Evolutionary conservation across 148 eudicot species (phyloP).

Genomic region (Cornus florida): DNA sequence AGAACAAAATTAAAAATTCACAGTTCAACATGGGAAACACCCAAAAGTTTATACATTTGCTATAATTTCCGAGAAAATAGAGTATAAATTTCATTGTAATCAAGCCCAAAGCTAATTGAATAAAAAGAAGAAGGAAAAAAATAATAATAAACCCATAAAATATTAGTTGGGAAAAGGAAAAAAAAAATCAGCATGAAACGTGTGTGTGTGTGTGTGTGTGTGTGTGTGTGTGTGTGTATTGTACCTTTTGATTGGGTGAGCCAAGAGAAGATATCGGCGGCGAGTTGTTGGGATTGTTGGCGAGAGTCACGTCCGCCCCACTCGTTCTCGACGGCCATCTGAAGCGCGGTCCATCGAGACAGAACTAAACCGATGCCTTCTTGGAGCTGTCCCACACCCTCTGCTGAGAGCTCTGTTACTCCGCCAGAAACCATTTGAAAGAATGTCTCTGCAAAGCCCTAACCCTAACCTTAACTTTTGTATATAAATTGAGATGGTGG

Average conservation of each 20-base stretch:
- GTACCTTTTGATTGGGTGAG: constrained; percentile 58
- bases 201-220: background rate
- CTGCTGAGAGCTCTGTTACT: constrained; percentile 33
- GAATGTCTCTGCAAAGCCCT: background rate
- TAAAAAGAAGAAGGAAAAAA: no score
- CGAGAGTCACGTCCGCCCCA: constrained; percentile 66
- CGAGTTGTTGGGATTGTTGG: constrained; percentile 37
- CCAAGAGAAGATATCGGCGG: constrained; percentile 38
- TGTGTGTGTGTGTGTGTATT: no score
- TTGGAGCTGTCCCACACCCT: constrained; percentile 38
- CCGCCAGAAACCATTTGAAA: constrained; percentile 5
- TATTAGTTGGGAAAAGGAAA: no score
- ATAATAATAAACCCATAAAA: no score
- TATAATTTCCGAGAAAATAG: background rate
- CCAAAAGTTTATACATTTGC: background rate
- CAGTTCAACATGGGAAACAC: background rate
- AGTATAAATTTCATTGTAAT: background rate
- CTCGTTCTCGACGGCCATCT: constrained; percentile 56
- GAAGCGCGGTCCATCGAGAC: constrained; percentile 74
- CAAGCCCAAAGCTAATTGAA: background rate
- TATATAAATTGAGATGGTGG: no score
- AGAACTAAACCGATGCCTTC: constrained; percentile 62
- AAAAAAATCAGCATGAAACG: no score
- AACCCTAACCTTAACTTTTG: background rate
- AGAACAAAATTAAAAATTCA: no score